Conservation (phyloP, 805 yeast genomes). For the Candida hungchunana region DNA sequence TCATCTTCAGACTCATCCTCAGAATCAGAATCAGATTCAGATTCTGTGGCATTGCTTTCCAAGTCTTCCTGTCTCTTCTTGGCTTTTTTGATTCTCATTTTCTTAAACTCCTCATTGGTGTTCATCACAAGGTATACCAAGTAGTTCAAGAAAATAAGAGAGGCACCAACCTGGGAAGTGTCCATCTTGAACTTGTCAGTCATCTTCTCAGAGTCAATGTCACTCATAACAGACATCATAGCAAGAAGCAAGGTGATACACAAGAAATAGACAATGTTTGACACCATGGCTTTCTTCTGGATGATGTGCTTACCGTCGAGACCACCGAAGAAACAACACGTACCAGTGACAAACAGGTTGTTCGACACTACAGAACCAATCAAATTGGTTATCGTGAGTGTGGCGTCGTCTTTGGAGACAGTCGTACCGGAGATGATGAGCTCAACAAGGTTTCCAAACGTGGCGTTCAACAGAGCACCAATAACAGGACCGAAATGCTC, state of each 20-base stretch:
- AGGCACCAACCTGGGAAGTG: slow-evolving; percentile 21
- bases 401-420: slow-evolving; percentile 41
- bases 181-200: slow-evolving; percentile 18
- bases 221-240: slow-evolving; percentile 18
- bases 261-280: slow-evolving; percentile 20
- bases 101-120: slow-evolving; percentile 23
- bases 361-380: slow-evolving; percentile 45
- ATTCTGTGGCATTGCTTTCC: slow-evolving; percentile 2
- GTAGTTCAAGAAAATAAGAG: slow-evolving; percentile 21
- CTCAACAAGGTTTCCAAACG: slow-evolving; percentile 49
- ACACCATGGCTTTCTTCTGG: slow-evolving; percentile 16
- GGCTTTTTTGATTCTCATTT: slow-evolving; percentile 10
- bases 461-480: slow-evolving; percentile 47
- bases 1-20: slow-evolving; percentile 6
- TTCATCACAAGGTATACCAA: slow-evolving; percentile 18
- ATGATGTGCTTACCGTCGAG: slow-evolving; percentile 15
- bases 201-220: slow-evolving; percentile 14
- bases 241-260: slow-evolving; percentile 17
- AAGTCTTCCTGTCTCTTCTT: slow-evolving; percentile 4
- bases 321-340: slow-evolving; percentile 24
- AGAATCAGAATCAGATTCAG: slow-evolving; percentile 6
- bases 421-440: slow-evolving; percentile 47
- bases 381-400: slow-evolving; percentile 47
- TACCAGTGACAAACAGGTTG: slow-evolving; percentile 33
- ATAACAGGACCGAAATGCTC: slow-evolving; percentile 35